phyloP scores from a whole-genome alignment of 2,329 filamentous ascomycete species.

The Calonectria montana region DNA sequence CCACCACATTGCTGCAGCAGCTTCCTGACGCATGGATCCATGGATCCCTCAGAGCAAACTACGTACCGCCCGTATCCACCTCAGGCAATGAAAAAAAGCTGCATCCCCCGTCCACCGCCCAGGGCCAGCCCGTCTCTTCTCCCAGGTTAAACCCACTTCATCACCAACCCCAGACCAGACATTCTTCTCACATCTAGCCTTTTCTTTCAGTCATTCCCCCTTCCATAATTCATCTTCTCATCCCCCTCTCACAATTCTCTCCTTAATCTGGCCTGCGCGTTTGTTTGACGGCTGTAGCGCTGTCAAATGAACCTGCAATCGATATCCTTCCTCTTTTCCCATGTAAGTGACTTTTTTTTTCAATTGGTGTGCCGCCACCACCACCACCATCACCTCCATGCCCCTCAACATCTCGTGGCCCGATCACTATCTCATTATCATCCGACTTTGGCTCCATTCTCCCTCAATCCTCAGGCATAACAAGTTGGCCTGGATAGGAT shows the following conservation, averaged over 20 bases:
- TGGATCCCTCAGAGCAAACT: constrained; percentile 12
- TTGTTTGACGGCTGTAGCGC: constrained; percentile 86
- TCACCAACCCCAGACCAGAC: constrained; percentile 38
- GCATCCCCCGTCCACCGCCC: constrained; percentile 38
- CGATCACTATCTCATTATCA: constrained; percentile 44
- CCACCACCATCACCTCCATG: constrained; percentile 8
- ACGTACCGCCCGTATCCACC: constrained; percentile 34
- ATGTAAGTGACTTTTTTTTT: constrained; percentile 62
- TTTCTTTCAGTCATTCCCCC: constrained; percentile 35
- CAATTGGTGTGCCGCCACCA: constrained; percentile 27
- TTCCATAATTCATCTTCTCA: constrained; percentile 30
- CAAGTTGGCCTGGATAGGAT: constrained; percentile 15
- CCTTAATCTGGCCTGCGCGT: constrained; percentile 71
- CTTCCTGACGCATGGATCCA: constrained; percentile 35
- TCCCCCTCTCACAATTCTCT: constrained; percentile 34
- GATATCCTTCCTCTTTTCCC: constrained; percentile 68
- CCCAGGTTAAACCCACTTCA: constrained; percentile 26
- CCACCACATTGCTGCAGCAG: constrained; percentile 27
- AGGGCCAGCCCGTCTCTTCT: constrained; percentile 37
- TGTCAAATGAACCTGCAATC: constrained; percentile 99
- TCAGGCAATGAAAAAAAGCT: constrained; percentile 46
- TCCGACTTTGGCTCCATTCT: constrained; percentile 36
- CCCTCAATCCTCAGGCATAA: constrained; percentile 37
- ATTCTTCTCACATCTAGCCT: constrained; percentile 33
- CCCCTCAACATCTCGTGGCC: constrained; percentile 40